Percentiles rank a stretch among this genome's conserved stretches.
These are phyloP conservation scores for Pyrrhoderma noxium DNA, from an alignment of 1,284 basidiomycete genomes.

Conservation along the genomic window DNA sequence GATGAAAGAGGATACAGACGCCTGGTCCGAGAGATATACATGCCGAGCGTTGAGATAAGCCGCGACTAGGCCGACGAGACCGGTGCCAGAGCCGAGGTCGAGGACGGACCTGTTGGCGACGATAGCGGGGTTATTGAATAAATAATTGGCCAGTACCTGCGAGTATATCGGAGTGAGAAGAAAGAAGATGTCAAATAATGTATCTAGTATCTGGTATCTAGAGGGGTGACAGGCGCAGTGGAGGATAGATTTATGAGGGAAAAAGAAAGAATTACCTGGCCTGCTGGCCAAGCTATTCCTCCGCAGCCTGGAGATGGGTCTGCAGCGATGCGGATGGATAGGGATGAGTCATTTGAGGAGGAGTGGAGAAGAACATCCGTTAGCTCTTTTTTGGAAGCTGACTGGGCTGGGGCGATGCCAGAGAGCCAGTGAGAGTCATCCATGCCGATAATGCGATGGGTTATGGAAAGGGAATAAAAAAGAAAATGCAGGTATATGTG, in stretches of 20 bases:
- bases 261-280: conserved; percentile 53
- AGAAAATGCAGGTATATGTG: not conserved
- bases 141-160: conserved; percentile 72
- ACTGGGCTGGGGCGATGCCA: conserved; percentile 10
- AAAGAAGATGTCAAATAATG: conserved; percentile 1
- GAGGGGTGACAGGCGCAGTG: too few relatives aligned
- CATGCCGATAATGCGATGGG: not conserved
- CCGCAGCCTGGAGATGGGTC: conserved; percentile 66
- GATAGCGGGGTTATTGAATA: conserved; percentile 49
- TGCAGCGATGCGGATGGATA: conserved; percentile 37
- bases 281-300: conserved; percentile 88
- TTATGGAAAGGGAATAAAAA: not conserved
- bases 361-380: conserved; percentile 38
- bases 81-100: conserved; percentile 87
- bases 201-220: too few relatives aligned
- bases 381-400: conserved; percentile 12
- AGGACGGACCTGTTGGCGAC: conserved; percentile 55
- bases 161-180: conserved; percentile 11
- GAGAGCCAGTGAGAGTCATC: not conserved
- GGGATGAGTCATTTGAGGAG: conserved; percentile 34
- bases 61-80: conserved; percentile 81
- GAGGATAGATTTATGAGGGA: conserved; percentile 7
- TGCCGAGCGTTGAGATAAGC: conserved; percentile 49
- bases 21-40: conserved; percentile 85
- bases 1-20: conserved; percentile 43